These are phyloP conservation scores for Rutstroemia sp. DNA, from an alignment of 2,329 filamentous ascomycete species.

Conservation along the genomic window DNA sequence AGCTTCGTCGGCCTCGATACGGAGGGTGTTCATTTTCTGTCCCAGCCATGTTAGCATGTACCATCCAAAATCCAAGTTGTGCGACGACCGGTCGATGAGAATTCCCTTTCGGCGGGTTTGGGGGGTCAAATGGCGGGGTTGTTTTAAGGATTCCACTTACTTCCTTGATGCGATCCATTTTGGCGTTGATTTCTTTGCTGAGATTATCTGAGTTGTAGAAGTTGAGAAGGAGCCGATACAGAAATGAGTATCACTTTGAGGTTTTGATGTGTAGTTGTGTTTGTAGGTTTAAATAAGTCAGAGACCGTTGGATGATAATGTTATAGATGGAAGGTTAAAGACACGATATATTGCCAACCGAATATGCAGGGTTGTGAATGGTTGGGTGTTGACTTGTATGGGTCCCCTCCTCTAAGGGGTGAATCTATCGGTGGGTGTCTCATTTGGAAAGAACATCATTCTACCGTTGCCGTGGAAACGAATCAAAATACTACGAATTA, in stretches of 20 bases:
- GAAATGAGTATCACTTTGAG: background rate
- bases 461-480: constrained; percentile 12
- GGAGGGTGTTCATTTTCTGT: constrained; percentile 92
- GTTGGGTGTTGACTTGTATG: background rate
- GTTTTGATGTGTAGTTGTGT: no score
- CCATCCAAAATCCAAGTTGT: background rate
- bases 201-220: background rate
- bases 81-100: background rate
- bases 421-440: background rate
- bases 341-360: constrained; percentile 10
- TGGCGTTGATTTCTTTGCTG: constrained; percentile 26
- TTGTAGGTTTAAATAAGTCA: background rate
- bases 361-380: constrained; percentile 7
- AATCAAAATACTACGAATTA: constrained; percentile 6
- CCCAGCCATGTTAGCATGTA: constrained; percentile 6
- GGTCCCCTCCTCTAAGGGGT: constrained; percentile 1
- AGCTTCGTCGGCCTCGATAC: constrained; percentile 85
- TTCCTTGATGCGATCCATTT: constrained; percentile 87
- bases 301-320: background rate
- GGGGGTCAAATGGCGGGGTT: constrained; percentile 26
- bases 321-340: constrained; percentile 3
- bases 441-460: background rate
- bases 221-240: constrained; percentile 4
- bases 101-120: background rate
- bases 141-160: constrained; percentile 44